These are phyloP conservation scores for Canariomyces notabilis DNA, from an alignment of 2,329 filamentous ascomycete species.

Conservation along the genomic window DNA sequence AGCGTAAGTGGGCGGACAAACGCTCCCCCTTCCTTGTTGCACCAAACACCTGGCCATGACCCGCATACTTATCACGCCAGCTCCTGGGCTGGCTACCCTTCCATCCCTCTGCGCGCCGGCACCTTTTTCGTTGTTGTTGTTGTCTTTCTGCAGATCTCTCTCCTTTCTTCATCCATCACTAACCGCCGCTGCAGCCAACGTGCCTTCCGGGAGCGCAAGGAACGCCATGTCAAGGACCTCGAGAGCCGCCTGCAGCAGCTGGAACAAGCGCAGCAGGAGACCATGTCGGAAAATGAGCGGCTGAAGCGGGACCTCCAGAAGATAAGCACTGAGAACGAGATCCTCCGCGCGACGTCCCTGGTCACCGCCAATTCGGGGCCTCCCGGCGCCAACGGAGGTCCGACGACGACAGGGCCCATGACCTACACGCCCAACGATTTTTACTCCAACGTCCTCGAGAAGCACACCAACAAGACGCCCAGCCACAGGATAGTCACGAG, in stretches of 20 bases:
- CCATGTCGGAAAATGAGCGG: conserved; percentile 79
- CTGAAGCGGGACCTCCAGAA: conserved; percentile 80
- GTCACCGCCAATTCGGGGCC: conserved; percentile 33
- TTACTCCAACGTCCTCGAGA: conserved; percentile 57
- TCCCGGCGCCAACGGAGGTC: conserved; percentile 41
- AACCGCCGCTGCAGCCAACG: conserved; percentile 61
- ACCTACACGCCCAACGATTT: conserved; percentile 69
- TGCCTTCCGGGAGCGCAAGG: conserved; percentile 93
- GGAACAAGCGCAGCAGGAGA: conserved; percentile 65
- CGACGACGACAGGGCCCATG: conserved; percentile 61
- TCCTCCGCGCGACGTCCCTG: conserved; percentile 72
- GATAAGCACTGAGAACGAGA: conserved; percentile 85
- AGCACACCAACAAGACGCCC: conserved; percentile 57
- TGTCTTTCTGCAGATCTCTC: background rate
- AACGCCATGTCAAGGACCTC: conserved; percentile 83
- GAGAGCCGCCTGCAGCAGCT: conserved; percentile 78
- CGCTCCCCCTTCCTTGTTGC: background rate
- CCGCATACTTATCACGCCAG: too few species aligned
- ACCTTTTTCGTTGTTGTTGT: background rate
- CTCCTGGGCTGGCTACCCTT: too few species aligned
- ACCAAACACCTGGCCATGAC: background rate
- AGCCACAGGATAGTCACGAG: conserved; percentile 65
- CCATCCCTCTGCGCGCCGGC: too few species aligned
- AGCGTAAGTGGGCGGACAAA: conserved; percentile 43
- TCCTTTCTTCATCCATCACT: conserved; percentile 2